Conservation (phyloP, 2,329 filamentous ascomycete genomes). For the Alternaria angustiovoidea region DNA sequence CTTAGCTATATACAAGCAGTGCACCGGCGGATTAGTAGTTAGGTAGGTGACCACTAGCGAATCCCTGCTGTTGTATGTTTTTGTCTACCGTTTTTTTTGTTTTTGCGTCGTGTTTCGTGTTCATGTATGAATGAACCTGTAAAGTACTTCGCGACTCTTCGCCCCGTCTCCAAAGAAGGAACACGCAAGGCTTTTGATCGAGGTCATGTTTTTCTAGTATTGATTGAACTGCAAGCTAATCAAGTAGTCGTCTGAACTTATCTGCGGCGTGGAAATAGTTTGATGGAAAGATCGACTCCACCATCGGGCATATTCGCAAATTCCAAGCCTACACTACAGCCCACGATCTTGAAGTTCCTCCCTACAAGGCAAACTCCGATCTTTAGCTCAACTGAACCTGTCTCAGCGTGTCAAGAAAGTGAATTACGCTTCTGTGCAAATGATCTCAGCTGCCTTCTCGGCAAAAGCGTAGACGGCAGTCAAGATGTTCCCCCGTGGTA, state of each 20-base stretch:
- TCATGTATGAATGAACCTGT: no score
- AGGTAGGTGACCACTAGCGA: no score
- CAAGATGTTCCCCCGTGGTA: slow-evolving; percentile 30
- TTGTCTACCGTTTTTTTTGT: no score
- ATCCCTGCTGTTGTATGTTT: no score
- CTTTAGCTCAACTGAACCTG: not conserved
- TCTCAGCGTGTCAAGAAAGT: not conserved
- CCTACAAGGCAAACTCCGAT: not conserved
- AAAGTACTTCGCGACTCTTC: no score
- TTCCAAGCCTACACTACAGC: not conserved
- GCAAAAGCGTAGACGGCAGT: slow-evolving; percentile 36
- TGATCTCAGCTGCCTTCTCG: slow-evolving; percentile 35
- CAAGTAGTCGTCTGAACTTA: not conserved
- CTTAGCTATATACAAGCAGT: no score
- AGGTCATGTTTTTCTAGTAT: not conserved
- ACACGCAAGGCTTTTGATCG: not conserved
- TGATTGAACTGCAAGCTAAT: not conserved
- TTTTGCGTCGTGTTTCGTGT: no score
- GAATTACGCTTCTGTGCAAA: slow-evolving; percentile 11
- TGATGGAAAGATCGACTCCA: not conserved
- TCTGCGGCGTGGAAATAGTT: not conserved
- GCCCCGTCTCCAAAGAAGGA: not conserved
- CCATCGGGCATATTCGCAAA: not conserved
- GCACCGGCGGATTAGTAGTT: no score
- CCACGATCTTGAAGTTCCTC: no score